Conservation (phyloP, 2,329 filamentous ascomycete species). For the Colletotrichum horii region DNA sequence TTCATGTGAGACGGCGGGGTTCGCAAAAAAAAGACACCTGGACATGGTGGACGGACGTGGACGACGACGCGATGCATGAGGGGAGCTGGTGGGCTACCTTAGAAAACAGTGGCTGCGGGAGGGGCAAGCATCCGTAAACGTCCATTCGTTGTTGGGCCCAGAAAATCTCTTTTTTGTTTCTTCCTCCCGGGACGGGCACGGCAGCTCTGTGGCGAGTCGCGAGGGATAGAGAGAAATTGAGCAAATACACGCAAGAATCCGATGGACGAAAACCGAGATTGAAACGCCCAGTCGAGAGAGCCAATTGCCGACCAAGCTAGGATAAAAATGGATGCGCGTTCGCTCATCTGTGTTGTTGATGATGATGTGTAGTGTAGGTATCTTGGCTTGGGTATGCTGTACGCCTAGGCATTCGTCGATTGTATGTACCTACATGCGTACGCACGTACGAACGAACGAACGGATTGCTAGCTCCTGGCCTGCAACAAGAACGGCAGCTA, state of each 20-base stretch:
- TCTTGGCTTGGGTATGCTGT: background rate
- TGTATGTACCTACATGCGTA: background rate
- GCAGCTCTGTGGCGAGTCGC: background rate
- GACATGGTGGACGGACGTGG: background rate
- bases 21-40: background rate
- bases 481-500: background rate
- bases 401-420: background rate
- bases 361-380: background rate
- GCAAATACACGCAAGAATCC: slow-evolving; percentile 3
- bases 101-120: background rate
- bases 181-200: background rate
- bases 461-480: background rate
- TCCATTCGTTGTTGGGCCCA: background rate
- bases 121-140: background rate
- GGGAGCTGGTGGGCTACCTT: background rate
- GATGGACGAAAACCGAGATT: background rate
- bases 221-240: background rate
- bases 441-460: slow-evolving; percentile 1
- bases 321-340: background rate
- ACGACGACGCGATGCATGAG: background rate
- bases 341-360: background rate
- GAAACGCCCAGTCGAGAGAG: background rate
- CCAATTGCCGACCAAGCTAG: background rate
- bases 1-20: slow-evolving; percentile 7
- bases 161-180: background rate